Conservation (phyloP, 768 basidiomycete genomes). For the Mycena crocata region DNA sequence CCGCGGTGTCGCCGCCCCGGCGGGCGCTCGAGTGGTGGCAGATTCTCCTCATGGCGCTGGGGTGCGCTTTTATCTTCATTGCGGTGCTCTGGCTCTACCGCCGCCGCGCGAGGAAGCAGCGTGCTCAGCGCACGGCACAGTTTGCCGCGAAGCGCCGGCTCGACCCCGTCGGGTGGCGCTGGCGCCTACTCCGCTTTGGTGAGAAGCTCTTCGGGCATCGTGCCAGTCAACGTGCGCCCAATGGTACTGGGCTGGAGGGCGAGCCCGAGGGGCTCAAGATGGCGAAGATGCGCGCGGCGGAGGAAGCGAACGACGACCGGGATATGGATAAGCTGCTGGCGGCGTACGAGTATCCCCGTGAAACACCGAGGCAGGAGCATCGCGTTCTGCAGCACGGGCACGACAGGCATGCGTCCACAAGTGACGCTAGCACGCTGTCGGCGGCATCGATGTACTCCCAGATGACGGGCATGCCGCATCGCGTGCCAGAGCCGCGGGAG, state of each 20-base stretch:
- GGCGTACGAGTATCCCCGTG: constrained; percentile 43
- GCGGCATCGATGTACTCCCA: constrained; percentile 69
- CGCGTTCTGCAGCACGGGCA: constrained; percentile 38
- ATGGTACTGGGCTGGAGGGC: too few relatives aligned
- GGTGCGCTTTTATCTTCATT: constrained; percentile 83
- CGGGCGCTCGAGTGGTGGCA: constrained; percentile 81
- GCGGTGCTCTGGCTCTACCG: constrained; percentile 77
- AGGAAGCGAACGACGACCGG: constrained; percentile 34
- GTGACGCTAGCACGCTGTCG: constrained; percentile 49
- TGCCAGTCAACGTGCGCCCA: constrained; percentile 31
- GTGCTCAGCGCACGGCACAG: constrained; percentile 58
- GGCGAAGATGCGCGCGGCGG: constrained; percentile 55
- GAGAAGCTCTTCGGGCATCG: constrained; percentile 58
- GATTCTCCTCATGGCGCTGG: constrained; percentile 85
- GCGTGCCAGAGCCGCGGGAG: constrained; percentile 68
- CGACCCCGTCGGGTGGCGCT: constrained; percentile 55
- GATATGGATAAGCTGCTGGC: constrained; percentile 56
- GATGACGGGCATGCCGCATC: constrained; percentile 66
- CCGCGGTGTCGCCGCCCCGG: constrained; percentile 31
- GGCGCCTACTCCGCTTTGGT: constrained; percentile 56
- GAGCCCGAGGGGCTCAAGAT: constrained; percentile 55
- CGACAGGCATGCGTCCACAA: constrained; percentile 28
- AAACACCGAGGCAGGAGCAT: constrained; percentile 35
- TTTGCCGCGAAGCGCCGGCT: constrained; percentile 57
- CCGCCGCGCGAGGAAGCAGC: constrained; percentile 70